Evolutionary conservation across 169 alveolate genomes (phyloP), one percentile per base, ranked within the genome.

Genomic region (Eimeria acervulina): DNA sequence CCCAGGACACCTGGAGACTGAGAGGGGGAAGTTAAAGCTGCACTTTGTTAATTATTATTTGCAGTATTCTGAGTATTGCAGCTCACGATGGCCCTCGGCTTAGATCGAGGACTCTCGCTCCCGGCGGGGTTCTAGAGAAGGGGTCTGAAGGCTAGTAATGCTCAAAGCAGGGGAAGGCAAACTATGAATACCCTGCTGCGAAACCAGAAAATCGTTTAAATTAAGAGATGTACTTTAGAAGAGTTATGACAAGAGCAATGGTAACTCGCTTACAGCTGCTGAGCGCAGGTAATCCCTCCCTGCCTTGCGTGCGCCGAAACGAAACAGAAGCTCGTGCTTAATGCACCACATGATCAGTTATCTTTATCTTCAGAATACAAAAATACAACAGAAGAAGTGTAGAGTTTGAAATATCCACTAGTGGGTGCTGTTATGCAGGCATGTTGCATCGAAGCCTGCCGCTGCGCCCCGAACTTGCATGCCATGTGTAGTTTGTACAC

Each of bases 361-460:
- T 26, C 59, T 26, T 74, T 4, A 38, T 42, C 33, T 26, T 40
- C 15, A 74, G 31, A 74, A 19, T 40, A 74, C 19, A 5, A 15
- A 26, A 40, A 21, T 19, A 40, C 36, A 8, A 40, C 21, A 21
- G 59, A 38, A 40, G 85, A 74, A 74, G 21, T 38, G 36, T 26
- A 74, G 13, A 38, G 36, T 38, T 38, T 38, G 85, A 74, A 74
- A 74, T 2, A 2, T 74, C 36, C 26, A 42, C 19, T 5, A 6
- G 23, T 17, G 55, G 59, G 47, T 42, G 40, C 78, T 28, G 78
- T 1, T 74, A 7, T 19, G 51, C 85, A 42, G 26, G 21, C 17
- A 74, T 19, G 26, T 38, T 74, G 85, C 85, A 74, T 74, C 85
- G 85, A 74, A 74, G 85, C 85, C 85, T 72, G 85, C 59, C 61